Base-by-base conservation (phyloP, 345 rosid genomes). In the Noccaea bulbosa region DNA sequence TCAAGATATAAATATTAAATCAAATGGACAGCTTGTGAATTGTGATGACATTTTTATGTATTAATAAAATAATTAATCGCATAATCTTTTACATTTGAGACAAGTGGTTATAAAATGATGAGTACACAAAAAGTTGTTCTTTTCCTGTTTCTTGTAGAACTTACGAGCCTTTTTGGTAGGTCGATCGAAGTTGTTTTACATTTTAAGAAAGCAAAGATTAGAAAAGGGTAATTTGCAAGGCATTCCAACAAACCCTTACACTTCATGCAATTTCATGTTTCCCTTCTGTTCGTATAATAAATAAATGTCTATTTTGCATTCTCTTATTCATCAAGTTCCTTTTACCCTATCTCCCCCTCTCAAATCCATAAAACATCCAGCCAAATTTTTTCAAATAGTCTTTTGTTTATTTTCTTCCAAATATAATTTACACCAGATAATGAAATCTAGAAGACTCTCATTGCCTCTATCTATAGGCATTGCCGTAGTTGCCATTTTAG, bases 201-300 rank as follows among this genome's bases (percentile, higher is more conserved):
- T 32, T 33, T 5, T 9, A 22, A 14, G 57, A 66, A 77, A 71
- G 66, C 62, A 58, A 77, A 65, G 56, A 37, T 44, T 64, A 43
- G 14, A 79, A 62, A 75, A 78, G 84, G 84, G 93, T 93, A 84
- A 81, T 88, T 88, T 93, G 93, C 84, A 93, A 93, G 98, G 47
- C 90, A 90, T 83, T 87, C 81, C 69, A 90, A 75, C 86, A 75
- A 54, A 85, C 62, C 76, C 93, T 80, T 93, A 63, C 83, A 79
- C 95, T 87, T 90, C 87, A 78, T 78, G 67, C 74, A 87, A 84
- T 91, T 27, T 27, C 30, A 27, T 27, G 30, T 4, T 27, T 41
- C 62, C 33, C 10, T n/a, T 16, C 35, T n/a, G 30, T 62, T 55
- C 57, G 16, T 75, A 69, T 69, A 69, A 69, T 69, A 69, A 38